Conservation (phyloP, 2,329 filamentous ascomycete species). For the Ceratocystis colombiana region DNA sequence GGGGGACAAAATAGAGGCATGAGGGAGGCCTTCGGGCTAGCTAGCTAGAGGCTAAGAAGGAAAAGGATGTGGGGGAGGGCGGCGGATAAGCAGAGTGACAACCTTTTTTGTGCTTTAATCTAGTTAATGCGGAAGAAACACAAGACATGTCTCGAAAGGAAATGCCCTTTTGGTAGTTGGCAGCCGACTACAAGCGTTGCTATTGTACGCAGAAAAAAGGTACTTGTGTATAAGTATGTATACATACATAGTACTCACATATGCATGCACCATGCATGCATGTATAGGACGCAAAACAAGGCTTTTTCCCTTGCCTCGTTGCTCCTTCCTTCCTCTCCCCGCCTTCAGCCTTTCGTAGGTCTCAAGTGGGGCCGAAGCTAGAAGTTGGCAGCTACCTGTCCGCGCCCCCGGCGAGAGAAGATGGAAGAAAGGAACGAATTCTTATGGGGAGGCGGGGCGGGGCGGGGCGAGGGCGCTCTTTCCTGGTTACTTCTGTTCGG, state of each 20-base stretch:
- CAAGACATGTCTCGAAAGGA: neutral
- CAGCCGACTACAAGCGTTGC: no score
- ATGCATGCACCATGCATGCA: no score
- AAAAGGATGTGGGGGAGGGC: neutral
- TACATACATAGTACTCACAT: no score
- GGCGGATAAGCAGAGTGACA: neutral
- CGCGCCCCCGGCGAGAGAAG: neutral
- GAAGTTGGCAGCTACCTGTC: neutral
- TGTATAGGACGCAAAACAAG: no score
- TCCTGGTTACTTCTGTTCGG: neutral
- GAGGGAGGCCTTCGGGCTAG: neutral
- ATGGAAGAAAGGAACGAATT: neutral
- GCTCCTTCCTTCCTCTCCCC: neutral
- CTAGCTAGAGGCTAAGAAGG: neutral
- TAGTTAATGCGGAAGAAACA: neutral
- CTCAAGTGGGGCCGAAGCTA: conserved; percentile 6
- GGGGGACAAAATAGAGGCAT: neutral
- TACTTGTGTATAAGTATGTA: no score
- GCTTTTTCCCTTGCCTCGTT: neutral
- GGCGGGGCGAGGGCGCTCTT: neutral
- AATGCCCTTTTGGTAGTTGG: no score
- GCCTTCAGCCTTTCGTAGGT: conserved; percentile 4
- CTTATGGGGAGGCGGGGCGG: neutral
- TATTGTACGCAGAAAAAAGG: no score
- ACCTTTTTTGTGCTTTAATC: neutral